Base-by-base conservation (phyloP, 306 rosid species). In the Pyrus communis region DNA sequence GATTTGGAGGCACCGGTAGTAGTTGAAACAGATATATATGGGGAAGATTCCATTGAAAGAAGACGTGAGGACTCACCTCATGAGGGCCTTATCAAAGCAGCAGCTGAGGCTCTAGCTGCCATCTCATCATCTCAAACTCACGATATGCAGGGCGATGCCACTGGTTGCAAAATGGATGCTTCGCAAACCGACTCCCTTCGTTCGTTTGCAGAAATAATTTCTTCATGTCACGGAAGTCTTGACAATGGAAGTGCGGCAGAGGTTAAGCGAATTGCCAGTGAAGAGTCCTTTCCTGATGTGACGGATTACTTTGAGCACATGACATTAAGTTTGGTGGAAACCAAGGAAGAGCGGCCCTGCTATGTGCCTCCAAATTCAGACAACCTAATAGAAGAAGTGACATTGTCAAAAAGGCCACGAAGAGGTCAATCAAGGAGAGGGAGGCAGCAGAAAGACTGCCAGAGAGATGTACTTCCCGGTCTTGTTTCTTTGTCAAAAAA, bases 371-470 rank as follows among this genome's bases (percentile, higher is more conserved):
- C 84, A 58, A 82, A 86, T 77, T 84, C 86, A 6, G 96, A 88
- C 22, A 82, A 69, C 78, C 81, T 82, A 69, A 82, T 67, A 72
- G 79, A 89, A 45, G 99, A 92, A 84, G 91, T 85, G 42, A 13
- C 82, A 61, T 46, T 87, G 73, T 83, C 89, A 7, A 92, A 79
- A 28, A 82, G 88, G 74, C 81, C 96, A 0, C 85, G 89, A 67
- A 90, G 79, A 75, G 93, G 93, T 17, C 91, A 85, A 28, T 83
- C 90, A 13, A 91, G 93, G 79, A 86, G 93, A 71, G 93, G 97
- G 77, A 87, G 93, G 87, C 96, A 89, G 83, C 75, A 86, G 68
- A 89, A 93, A 88, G 98, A 92, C 59, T 95, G 92, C 83, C 99
- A 86, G 81, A 87, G 90, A 86, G 97, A 95, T 79, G 86, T 92